These are phyloP conservation scores for Eucommia ulmoides DNA, from an alignment of 257 asterid species.

Conservation along the genomic window DNA sequence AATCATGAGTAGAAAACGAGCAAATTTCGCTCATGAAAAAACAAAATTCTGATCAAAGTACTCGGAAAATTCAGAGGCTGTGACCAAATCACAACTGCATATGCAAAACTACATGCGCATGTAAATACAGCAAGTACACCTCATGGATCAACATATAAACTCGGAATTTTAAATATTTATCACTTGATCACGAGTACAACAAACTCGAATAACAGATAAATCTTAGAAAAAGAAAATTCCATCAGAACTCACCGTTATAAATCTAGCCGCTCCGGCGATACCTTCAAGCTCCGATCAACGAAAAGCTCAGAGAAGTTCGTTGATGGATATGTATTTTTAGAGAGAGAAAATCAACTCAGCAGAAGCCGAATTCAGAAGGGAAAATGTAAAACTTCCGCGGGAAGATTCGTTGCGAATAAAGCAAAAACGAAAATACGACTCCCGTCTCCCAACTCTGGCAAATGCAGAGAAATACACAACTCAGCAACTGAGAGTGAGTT, in stretches of 20 bases:
- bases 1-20: constrained; percentile 13
- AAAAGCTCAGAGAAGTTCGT: constrained; percentile 1
- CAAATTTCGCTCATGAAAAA: background rate
- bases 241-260: constrained; percentile 11
- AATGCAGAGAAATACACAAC: too few species aligned
- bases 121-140: too few species aligned
- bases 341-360: constrained; percentile 14
- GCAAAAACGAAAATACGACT: too few species aligned
- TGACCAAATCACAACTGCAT: background rate
- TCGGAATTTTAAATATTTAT: too few species aligned
- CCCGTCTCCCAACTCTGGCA: too few species aligned
- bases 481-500: too few species aligned
- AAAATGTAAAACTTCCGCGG: constrained; percentile 24
- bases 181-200: background rate
- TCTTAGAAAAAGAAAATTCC: background rate
- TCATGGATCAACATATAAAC: background rate
- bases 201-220: background rate
- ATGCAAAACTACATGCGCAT: too few species aligned
- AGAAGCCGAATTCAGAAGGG: constrained; percentile 31
- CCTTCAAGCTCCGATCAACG: background rate
- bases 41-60: background rate
- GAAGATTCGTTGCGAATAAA: background rate
- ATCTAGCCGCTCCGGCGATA: constrained; percentile 8
- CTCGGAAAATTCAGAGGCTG: background rate
- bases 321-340: background rate